Base-by-base conservation (phyloP, 2,329 filamentous ascomycete genomes). In the Talaromyces sp. region DNA sequence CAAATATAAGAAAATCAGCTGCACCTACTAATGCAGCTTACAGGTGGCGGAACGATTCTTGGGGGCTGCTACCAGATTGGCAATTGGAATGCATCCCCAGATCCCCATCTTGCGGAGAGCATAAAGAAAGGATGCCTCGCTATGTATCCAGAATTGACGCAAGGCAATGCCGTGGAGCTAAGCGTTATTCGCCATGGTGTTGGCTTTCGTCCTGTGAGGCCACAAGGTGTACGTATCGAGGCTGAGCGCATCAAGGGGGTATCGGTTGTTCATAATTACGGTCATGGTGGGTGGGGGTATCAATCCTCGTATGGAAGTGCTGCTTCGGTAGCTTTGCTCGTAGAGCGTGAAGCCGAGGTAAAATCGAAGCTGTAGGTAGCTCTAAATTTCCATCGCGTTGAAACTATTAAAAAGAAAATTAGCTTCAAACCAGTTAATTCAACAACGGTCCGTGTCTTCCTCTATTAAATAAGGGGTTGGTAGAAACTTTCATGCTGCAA, bases 1-100 rank as follows among this genome's bases (percentile, higher is more conserved):
- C n/a, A 50, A 50, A 58, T 18, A 31, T 31, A n/a, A 8, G 42
- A 28, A 54, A n/a, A 27, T 50, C 12, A 9, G 1, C 1, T 50
- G 6, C 12, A 18, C 44, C 44, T 27, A 27, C 6, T 50, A 23
- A 50, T 42, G 28, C n/a, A 34, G 16, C 40, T 36, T 30, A 18
- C 18, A 59, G 76, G 73, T 73, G 93, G 92, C 23, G 93, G 93
- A 10, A 95, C 91, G 0, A 83, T 96, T 50, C 79, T 96, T 2
- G 93, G 92, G n/a, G 93, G 93, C 2, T 94, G 88, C 54, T 90
- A 96, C 69, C 88, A 92, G 73, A 85, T 89, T 68, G 83, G 87
- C 31, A 89, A 87, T 69, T 96, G 91, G 91, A 90, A 95, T 67
- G 84, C 87, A 42, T 83, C 88, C 66, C 87, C 89, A 0, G 92